phyloP scores from a whole-genome alignment of 2,329 filamentous ascomycete genomes.

The Aspergillus sclerotialis region DNA sequence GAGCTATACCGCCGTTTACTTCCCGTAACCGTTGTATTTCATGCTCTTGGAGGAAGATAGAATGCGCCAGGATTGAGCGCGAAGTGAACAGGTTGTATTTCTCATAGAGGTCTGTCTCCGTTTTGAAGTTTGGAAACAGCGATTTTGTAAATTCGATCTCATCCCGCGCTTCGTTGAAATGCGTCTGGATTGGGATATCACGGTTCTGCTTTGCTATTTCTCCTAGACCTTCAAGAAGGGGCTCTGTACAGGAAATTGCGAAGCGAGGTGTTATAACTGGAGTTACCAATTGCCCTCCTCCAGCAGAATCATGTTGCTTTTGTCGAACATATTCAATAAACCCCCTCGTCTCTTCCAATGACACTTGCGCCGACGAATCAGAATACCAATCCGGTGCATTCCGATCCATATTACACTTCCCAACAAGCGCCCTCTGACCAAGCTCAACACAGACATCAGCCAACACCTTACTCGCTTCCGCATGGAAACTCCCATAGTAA shows the following conservation, averaged over 20 bases:
- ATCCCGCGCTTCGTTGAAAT: conserved; percentile 59
- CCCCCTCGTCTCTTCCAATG: conserved; percentile 43
- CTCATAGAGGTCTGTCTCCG: conserved; percentile 55
- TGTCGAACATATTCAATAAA: conserved; percentile 49
- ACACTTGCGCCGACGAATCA: conserved; percentile 42
- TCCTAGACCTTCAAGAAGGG: conserved; percentile 51
- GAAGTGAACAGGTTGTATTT: conserved; percentile 48
- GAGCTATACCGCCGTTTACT: conserved; percentile 53
- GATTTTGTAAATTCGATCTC: conserved; percentile 50
- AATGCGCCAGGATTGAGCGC: conserved; percentile 59
- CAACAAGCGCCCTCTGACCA: conserved; percentile 30
- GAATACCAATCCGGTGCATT: conserved; percentile 46
- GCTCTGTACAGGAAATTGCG: conserved; percentile 53
- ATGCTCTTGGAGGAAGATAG: conserved; percentile 53
- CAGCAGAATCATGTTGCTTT: conserved; percentile 37
- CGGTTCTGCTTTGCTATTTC: conserved; percentile 43
- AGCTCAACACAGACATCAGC: conserved; percentile 24
- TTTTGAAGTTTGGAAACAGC: conserved; percentile 51
- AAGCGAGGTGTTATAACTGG: conserved; percentile 54
- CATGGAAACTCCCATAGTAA: conserved; percentile 30
- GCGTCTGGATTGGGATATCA: conserved; percentile 55
- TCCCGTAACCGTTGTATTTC: conserved; percentile 45
- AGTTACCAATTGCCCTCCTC: conserved; percentile 36
- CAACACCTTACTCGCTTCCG: conserved; percentile 22
- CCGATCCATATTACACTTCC: conserved; percentile 33